These are phyloP conservation scores for Moricandia moricandioides DNA, from an alignment of 345 rosid genomes.

Conservation along the genomic window DNA sequence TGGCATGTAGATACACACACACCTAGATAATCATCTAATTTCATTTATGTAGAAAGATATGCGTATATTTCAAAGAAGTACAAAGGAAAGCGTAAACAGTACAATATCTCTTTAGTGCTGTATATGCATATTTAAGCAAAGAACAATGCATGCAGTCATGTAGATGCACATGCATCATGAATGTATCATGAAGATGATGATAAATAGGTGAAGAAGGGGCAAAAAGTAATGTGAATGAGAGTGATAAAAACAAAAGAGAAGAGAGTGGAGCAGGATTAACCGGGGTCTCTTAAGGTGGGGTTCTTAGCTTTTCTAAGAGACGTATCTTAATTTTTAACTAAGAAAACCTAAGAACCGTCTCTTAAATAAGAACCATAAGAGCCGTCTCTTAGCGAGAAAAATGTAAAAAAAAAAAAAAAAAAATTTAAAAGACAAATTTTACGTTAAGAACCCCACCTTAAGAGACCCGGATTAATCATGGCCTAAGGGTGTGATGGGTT, in stretches of 20 bases:
- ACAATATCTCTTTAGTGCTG: constrained; percentile 22
- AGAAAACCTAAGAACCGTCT: no score
- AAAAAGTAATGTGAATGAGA: constrained; percentile 36
- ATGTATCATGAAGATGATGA: constrained; percentile 21
- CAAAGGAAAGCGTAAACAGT: constrained; percentile 20
- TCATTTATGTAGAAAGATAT: not conserved
- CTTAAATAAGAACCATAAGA: no score
- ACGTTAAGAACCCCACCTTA: no score
- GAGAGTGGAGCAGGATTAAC: constrained; percentile 46
- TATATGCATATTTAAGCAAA: constrained; percentile 1
- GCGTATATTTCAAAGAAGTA: not conserved
- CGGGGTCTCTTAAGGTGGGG: no score
- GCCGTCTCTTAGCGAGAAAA: no score
- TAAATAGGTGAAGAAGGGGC: constrained; percentile 21
- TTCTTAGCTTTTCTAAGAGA: no score
- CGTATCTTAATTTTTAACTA: no score
- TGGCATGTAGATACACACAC: not conserved
- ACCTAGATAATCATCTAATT: constrained; percentile 12
- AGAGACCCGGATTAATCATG: no score
- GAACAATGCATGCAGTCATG: not conserved
- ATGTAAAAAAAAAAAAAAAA: no score
- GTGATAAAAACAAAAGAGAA: constrained; percentile 28
- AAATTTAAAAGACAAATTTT: no score
- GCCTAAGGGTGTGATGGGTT: constrained; percentile 36
- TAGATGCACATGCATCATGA: constrained; percentile 9